Percentiles rank a stretch among this genome's conserved stretches.
Evolutionary conservation across 345 rosid genomes (phyloP).

Genomic region (Bruguiera sexangula): DNA sequence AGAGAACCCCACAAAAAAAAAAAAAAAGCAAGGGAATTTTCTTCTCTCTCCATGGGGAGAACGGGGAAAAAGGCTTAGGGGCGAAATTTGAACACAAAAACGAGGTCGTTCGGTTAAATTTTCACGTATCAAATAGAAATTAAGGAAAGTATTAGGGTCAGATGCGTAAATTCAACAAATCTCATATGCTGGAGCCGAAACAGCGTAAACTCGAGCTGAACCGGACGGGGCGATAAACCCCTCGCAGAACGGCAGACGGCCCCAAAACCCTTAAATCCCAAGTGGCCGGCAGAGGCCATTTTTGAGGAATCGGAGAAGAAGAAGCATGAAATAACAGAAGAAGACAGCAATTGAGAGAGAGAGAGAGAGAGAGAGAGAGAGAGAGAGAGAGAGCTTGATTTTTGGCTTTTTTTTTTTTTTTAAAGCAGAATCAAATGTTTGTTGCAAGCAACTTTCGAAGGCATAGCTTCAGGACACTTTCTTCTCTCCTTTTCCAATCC

Average conservation of each 20-base stretch:
- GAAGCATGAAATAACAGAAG: background rate
- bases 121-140: too few species aligned
- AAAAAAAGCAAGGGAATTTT: too few species aligned
- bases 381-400: background rate
- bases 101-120: too few species aligned
- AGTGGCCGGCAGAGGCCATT: background rate
- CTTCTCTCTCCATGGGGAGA: too few species aligned
- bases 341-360: background rate
- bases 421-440: constrained; percentile 41
- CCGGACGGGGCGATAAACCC: too few species aligned
- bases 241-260: too few species aligned
- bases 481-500: constrained; percentile 41
- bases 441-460: constrained; percentile 50
- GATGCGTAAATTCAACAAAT: too few species aligned
- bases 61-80: too few species aligned
- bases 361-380: background rate
- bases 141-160: too few species aligned
- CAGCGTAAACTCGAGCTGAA: too few species aligned
- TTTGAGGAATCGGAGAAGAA: background rate
- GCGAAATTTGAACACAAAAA: too few species aligned
- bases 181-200: background rate
- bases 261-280: constrained; percentile 26
- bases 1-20: too few species aligned
- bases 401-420: background rate
- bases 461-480: constrained; percentile 39